Evolutionary conservation across 2,329 filamentous ascomycete genomes (phyloP), one percentile per base, ranked within the genome.

Genomic region (Aspergillus glaucus): DNA sequence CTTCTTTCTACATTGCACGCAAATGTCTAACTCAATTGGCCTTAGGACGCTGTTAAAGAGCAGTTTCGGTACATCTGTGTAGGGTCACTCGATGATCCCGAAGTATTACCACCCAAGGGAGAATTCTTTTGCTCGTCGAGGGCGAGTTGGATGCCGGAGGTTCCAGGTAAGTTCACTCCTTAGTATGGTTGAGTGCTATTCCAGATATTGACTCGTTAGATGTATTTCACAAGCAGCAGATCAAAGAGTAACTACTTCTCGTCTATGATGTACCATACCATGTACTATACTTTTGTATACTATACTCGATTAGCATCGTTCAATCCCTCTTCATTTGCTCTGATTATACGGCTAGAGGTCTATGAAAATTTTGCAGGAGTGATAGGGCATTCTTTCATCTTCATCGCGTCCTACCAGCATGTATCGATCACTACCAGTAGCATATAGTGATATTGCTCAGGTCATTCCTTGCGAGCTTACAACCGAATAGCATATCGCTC

Each of bases 121-220:
- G 77, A 80, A 53, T 80, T 80, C 63, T 80, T 79, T 54, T 79
- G 75, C 58, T 76, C 68, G 46, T 59, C 66, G 36, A 63, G 75
- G 49, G 65, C 70, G 4, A 61, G 55, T 1, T 80, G 78, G 78
- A 78, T 78, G 74, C 75, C 74, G 2, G 70, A 75, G 55, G 64
- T 77, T 44, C 67, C 67, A 36, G 64, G 74, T 75, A 55, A 54
- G 71, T n/a, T 56, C 8, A n/a, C 7, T n/a, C 3, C n/a, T 32
- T 22, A 24, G 8, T 15, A n/a, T 28, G 17, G 15, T n/a, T 15
- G 45, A 24, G 8, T n/a, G 1, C 9, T 39, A 1, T 44, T 15
- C 19, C 6, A 14, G 1, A 12, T 39, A 2, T 45, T 60, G 51
- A 52, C 57, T 9, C 3, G 22, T 2, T 54, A 74, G 73, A 62